Evolutionary conservation across 345 rosid species (phyloP).

Genomic region (Heritiera fomes): DNA sequence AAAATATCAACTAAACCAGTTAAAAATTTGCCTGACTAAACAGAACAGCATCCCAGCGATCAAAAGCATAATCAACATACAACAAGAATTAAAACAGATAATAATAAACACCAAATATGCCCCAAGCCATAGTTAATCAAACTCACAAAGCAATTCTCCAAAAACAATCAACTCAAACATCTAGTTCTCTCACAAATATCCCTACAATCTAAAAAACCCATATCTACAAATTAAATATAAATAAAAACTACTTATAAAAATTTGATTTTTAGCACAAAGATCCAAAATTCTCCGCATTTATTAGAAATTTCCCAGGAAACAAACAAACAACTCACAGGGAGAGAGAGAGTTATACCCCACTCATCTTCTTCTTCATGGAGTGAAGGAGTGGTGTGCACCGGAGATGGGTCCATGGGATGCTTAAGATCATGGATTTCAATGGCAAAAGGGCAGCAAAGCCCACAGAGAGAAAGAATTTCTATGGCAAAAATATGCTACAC

Average conservation of each 20-base stretch:
- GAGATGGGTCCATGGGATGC: slow-evolving; percentile 71
- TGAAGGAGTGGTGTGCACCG: slow-evolving; percentile 43
- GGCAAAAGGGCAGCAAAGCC: slow-evolving; percentile 58
- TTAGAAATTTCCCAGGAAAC: slow-evolving; percentile 12
- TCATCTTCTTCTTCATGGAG: slow-evolving; percentile 62
- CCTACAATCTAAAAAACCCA: background rate
- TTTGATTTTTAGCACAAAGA: background rate
- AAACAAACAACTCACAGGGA: background rate
- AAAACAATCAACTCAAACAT: background rate
- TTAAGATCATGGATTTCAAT: slow-evolving; percentile 69
- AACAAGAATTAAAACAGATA: background rate
- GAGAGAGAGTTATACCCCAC: slow-evolving; percentile 58
- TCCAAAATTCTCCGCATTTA: background rate
- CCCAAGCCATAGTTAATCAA: background rate
- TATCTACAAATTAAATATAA: background rate
- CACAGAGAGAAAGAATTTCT: slow-evolving; percentile 17
- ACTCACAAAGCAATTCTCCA: background rate
- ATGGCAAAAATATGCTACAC: background rate
- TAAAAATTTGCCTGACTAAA: background rate
- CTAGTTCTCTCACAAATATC: background rate
- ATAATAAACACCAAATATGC: background rate
- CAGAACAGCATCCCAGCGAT: background rate
- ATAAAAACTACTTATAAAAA: background rate
- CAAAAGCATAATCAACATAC: background rate
- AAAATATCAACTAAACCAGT: background rate